Evolutionary conservation across 2,329 filamentous ascomycete genomes (phyloP), one percentile per base, ranked within the genome.

Genomic region (Neurospora sp.): DNA sequence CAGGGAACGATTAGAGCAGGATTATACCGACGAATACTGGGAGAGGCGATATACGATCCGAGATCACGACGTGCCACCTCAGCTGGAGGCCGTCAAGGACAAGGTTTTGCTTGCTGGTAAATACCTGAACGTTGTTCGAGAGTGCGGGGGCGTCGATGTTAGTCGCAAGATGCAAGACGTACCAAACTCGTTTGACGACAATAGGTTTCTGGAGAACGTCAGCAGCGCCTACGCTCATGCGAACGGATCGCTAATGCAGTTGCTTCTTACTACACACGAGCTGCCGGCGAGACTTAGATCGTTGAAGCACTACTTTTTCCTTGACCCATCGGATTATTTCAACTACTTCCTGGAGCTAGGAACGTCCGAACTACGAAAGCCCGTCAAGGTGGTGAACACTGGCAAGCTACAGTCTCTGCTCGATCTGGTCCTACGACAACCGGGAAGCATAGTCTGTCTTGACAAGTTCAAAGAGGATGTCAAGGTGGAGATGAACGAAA

Each of bases 1-100:
- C 70, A 88, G 96, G 52, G 96, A 98, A 78, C 87, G 92, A 71
- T 83, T 99, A 2, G 93, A 98, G 77, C 91, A 97, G 77, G 96
- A 99, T 79, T 99, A 98, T 77, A 99, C 95, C 0, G 96, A 99
- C 79, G 96, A 99, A 77, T 99, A 99, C 80, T 99, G 96, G 96
- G 96, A 99, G 79, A 93, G 97, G 77, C 87, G 96, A 73, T 99
- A 99, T 78, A 98, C 96, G 4, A 91, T 99, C 72, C 90, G 96
- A 71, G 93, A 97, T 72, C 89, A 92, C 67, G 92, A 97, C 71
- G 90, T 98, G 0, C 96, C 96, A 3, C 94, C 95, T 8, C 96
- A 99, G 78, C 86, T 99, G 4, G 91, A 96, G 77, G 89, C 87
- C 37, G 91, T 98, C 74, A 96, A 96, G 78, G 94, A 97, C 74